Evolutionary conservation across 2,329 filamentous ascomycete species (phyloP).

Genomic region (Aspergillus sp.): DNA sequence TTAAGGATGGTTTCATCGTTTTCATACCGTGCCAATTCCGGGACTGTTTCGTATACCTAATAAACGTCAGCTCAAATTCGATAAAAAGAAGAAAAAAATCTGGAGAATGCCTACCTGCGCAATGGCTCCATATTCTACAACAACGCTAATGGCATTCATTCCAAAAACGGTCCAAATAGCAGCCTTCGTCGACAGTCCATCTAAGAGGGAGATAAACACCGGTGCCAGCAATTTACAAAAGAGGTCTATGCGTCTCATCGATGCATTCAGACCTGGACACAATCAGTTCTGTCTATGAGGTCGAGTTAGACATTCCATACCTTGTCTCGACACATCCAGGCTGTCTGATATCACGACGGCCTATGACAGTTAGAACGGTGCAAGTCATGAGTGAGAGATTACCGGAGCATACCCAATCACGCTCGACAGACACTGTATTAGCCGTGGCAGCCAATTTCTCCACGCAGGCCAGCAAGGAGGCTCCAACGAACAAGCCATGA

Average conservation of each 20-base stretch:
- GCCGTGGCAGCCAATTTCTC: constrained; percentile 62
- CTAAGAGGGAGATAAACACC: constrained; percentile 44
- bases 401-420: constrained; percentile 53
- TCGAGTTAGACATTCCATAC: constrained; percentile 21
- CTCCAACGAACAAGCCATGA: constrained; percentile 23
- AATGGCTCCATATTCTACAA: constrained; percentile 37
- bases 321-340: constrained; percentile 36
- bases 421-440: constrained; percentile 63
- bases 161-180: constrained; percentile 44
- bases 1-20: neutral
- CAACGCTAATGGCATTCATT: constrained; percentile 38
- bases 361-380: constrained; percentile 6
- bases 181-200: constrained; percentile 36
- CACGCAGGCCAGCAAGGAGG: constrained; percentile 55
- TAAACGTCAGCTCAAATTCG: neutral
- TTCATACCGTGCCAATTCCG: constrained; percentile 10
- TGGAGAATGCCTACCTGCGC: constrained; percentile 20
- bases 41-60: constrained; percentile 16
- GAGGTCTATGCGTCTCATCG: constrained; percentile 53
- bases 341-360: constrained; percentile 25
- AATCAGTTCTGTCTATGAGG: constrained; percentile 11
- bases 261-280: constrained; percentile 41
- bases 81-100: no score
- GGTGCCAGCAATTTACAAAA: constrained; percentile 52
- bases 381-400: neutral